Conservation (phyloP, 1,139 yeast genomes). For the Eremothecium coryli region DNA sequence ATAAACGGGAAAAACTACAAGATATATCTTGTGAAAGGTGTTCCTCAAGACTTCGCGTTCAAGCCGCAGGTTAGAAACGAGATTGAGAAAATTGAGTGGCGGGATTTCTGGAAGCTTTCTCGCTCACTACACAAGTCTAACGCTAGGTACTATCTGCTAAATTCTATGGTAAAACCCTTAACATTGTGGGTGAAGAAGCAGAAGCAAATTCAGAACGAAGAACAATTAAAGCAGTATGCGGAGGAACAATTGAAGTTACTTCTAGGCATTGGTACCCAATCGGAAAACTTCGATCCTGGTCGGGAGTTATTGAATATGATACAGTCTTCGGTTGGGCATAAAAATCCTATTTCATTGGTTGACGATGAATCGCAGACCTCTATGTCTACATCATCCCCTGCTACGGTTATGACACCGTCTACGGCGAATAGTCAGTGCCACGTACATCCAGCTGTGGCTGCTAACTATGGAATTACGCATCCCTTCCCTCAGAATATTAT, state of each 20-base stretch:
- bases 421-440: conserved; percentile 3
- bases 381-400: conserved; percentile 2
- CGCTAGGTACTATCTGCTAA: conserved; percentile 47
- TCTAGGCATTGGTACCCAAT: conserved; percentile 43
- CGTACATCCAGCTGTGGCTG: conserved; percentile 1
- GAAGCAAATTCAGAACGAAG: conserved; percentile 47
- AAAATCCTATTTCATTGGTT: conserved; percentile 12
- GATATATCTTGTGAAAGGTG: conserved; percentile 66
- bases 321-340: conserved; percentile 35
- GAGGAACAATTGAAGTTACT: conserved; percentile 55
- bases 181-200: conserved; percentile 45
- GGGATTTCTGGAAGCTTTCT: conserved; percentile 37
- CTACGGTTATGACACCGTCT: conserved; percentile 2
- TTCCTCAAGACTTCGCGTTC: conserved; percentile 68
- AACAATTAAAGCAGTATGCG: conserved; percentile 40
- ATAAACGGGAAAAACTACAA: conserved; percentile 78
- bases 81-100: conserved; percentile 65
- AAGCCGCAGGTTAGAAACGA: conserved; percentile 82
- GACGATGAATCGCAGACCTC: conserved; percentile 4
- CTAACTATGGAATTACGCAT: neutral
- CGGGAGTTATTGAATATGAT: conserved; percentile 61
- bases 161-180: conserved; percentile 54
- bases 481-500: conserved; percentile 2
- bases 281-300: conserved; percentile 49
- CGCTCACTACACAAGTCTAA: conserved; percentile 28